Evolutionary conservation across 2,329 filamentous ascomycete genomes (phyloP).

Genomic region (Penicillium sp.): DNA sequence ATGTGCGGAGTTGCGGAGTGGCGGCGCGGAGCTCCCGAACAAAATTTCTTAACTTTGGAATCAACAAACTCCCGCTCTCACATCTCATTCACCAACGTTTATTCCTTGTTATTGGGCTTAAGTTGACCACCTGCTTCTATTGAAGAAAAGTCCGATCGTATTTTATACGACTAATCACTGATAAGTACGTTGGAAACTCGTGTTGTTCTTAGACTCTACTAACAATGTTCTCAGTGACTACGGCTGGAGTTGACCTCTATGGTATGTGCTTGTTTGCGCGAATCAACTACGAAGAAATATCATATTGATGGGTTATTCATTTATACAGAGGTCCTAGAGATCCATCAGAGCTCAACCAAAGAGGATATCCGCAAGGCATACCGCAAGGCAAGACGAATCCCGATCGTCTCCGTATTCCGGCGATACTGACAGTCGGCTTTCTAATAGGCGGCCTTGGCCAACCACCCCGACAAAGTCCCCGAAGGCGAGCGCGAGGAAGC

Average conservation of each 20-base stretch:
- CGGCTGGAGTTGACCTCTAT: constrained; percentile 57
- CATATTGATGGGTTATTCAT: constrained; percentile 7
- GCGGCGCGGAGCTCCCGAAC: constrained; percentile 23
- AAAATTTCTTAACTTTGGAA: constrained; percentile 23
- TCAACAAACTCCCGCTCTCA: constrained; percentile 4
- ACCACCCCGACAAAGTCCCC: constrained; percentile 94
- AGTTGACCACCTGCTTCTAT: not conserved
- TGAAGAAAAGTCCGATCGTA: not conserved
- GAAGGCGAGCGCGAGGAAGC: constrained; percentile 80
- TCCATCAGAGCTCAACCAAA: constrained; percentile 68
- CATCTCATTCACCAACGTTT: constrained; percentile 7
- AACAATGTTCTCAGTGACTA: constrained; percentile 33
- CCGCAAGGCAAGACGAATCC: constrained; percentile 67
- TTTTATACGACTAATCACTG: not conserved
- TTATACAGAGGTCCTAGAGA: constrained; percentile 69
- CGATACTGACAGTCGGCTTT: constrained; percentile 6
- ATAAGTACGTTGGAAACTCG: not conserved
- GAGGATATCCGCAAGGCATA: constrained; percentile 94
- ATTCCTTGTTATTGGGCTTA: not conserved
- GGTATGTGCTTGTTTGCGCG: constrained; percentile 43
- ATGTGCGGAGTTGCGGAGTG: constrained; percentile 18
- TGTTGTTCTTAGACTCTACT: constrained; percentile 14
- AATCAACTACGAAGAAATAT: not conserved
- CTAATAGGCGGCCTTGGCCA: constrained; percentile 72
- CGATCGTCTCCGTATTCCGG: not conserved